phyloP scores from a whole-genome alignment of 139 green algal species.

The Picochlorum sp. region DNA sequence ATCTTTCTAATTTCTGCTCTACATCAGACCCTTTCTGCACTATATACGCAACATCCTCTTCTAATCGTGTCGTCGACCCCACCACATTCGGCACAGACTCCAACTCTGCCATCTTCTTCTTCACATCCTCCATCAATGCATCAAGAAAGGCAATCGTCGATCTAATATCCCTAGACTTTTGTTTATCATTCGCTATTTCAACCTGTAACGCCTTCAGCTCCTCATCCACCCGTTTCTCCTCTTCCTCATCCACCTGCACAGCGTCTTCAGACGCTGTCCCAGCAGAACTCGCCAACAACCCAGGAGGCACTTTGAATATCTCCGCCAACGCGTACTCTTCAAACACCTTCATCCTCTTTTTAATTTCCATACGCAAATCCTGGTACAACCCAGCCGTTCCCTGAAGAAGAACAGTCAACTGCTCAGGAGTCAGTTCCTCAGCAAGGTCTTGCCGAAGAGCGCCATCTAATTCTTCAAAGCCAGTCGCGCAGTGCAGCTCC shows the following conservation, averaged over 20 bases:
- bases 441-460: neutral
- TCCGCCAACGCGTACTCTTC: constrained; percentile 28
- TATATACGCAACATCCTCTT: constrained; percentile 28
- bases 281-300: constrained; percentile 13
- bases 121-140: neutral
- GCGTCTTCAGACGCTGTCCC: neutral
- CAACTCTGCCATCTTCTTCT: constrained; percentile 9
- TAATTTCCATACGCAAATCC: constrained; percentile 7
- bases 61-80: constrained; percentile 31
- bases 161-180: neutral
- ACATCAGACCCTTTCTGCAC: constrained; percentile 12
- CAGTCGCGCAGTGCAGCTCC: constrained; percentile 15
- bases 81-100: constrained; percentile 11
- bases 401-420: constrained; percentile 17
- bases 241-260: constrained; percentile 7
- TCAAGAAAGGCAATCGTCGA: constrained; percentile 1
- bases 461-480: constrained; percentile 23
- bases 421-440: constrained; percentile 12
- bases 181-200: constrained; percentile 16
- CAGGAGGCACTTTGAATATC: constrained; percentile 27
- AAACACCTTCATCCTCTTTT: constrained; percentile 22
- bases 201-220: constrained; percentile 12
- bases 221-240: constrained; percentile 19
- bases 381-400: constrained; percentile 22
- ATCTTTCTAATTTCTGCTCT: neutral